Evolutionary conservation across 331 rosid species (phyloP).

Genomic region (Malus hybrid): DNA sequence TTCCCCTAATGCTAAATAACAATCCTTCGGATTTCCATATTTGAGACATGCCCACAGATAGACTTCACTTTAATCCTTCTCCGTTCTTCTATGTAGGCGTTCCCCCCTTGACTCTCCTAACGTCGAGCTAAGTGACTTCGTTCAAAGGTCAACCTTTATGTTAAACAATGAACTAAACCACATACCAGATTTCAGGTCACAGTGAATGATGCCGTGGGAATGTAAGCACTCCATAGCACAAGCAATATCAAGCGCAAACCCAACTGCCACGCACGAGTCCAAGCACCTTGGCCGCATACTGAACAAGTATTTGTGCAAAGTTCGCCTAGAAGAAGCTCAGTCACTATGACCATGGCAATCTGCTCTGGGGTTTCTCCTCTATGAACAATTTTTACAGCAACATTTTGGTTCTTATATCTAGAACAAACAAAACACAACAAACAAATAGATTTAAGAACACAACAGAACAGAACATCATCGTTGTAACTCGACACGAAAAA

Average conservation of each 20-base stretch:
- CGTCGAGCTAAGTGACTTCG: background rate
- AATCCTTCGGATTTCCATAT: background rate
- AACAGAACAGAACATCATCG: background rate
- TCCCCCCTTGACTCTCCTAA: background rate
- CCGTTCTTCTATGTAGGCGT: background rate
- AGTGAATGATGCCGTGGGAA: constrained; percentile 90
- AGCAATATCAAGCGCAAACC: constrained; percentile 90
- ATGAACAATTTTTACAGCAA: constrained; percentile 77
- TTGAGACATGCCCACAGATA: background rate
- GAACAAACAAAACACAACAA: constrained; percentile 14
- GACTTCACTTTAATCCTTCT: background rate
- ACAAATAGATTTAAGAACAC: background rate
- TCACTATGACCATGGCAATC: constrained; percentile 92
- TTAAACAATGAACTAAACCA: background rate
- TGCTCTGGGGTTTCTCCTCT: constrained; percentile 78
- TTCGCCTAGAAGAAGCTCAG: constrained; percentile 84
- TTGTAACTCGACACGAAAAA: background rate
- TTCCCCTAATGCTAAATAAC: background rate
- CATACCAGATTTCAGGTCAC: constrained; percentile 92
- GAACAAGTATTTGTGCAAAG: constrained; percentile 79
- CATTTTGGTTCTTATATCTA: constrained; percentile 76
- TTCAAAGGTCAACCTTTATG: background rate
- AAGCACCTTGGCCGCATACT: constrained; percentile 75
- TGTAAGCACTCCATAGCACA: constrained; percentile 94
- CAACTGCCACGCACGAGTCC: constrained; percentile 66